These are phyloP conservation scores for Yamadazyma jaroonii DNA, from an alignment of 1,139 yeast species.

Conservation along the genomic window DNA sequence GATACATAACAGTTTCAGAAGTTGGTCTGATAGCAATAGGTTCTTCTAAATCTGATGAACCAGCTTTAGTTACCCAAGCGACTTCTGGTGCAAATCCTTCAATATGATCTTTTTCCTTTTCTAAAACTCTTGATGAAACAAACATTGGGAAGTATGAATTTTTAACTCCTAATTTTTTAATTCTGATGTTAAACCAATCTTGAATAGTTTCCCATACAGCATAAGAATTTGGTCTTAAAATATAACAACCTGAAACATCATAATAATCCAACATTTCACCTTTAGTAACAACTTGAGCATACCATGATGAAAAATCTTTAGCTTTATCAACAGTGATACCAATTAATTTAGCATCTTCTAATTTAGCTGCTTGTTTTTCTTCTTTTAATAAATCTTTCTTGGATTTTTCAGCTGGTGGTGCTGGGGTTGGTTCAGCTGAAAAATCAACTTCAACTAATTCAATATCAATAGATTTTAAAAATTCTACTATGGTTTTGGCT, in stretches of 20 bases:
- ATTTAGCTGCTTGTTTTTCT: conserved; percentile 50
- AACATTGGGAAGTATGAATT: conserved; percentile 99
- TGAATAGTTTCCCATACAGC: conserved; percentile 94
- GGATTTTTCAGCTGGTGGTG: conserved; percentile 19
- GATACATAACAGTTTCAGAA: conserved; percentile 99
- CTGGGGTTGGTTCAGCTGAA: conserved; percentile 41
- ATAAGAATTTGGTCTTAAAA: conserved; percentile 94
- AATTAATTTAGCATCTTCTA: conserved; percentile 88
- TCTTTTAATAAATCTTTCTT: conserved; percentile 24
- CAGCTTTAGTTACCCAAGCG: conserved; percentile 99
- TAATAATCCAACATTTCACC: conserved; percentile 98
- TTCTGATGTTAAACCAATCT: conserved; percentile 74
- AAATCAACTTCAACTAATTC: conserved; percentile 61
- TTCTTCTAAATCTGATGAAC: conserved; percentile 89
- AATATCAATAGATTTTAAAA: conserved; percentile 55
- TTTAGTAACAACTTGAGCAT: conserved; percentile 90
- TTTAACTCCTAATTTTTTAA: conserved; percentile 85
- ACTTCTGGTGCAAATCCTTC: conserved; percentile 99
- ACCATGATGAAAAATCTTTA: conserved; percentile 94
- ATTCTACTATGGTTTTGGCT: conserved; percentile 51
- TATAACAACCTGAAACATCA: conserved; percentile 98
- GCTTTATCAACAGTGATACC: conserved; percentile 95
- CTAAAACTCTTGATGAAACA: conserved; percentile 87
- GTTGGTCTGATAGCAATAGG: conserved; percentile 99
- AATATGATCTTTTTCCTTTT: conserved; percentile 96